These are phyloP conservation scores for Eucalyptus brandiana DNA, from an alignment of 345 rosid species.

Conservation along the genomic window DNA sequence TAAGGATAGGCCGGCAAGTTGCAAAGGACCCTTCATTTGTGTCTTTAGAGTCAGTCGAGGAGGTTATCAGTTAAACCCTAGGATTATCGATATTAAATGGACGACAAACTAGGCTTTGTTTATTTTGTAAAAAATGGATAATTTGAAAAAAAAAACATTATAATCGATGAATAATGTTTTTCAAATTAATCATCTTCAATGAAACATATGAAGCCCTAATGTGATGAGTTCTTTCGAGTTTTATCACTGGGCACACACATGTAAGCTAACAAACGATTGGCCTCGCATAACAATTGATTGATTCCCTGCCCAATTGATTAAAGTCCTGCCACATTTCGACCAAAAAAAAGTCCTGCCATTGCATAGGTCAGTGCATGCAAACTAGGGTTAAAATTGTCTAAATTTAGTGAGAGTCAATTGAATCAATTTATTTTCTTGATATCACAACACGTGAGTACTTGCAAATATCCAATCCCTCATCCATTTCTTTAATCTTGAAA, in stretches of 20 bases:
- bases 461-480: not conserved
- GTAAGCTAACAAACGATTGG: not conserved
- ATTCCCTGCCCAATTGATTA: not conserved
- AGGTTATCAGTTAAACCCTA: not conserved
- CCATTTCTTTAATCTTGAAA: not conserved
- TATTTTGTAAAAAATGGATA: too few relatives aligned
- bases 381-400: not conserved
- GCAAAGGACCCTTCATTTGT: not conserved
- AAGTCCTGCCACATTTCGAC: not conserved
- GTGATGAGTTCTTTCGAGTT: not conserved
- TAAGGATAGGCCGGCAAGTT: not conserved
- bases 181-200: too few relatives aligned
- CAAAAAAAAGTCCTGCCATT: not conserved
- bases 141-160: not conserved
- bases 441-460: not conserved
- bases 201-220: not conserved
- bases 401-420: not conserved
- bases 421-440: not conserved
- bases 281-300: not conserved
- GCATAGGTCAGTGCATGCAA: not conserved
- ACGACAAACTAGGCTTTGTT: too few relatives aligned
- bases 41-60: not conserved
- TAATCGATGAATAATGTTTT: too few relatives aligned
- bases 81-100: not conserved
- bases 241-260: fast-evolving